Percentiles rank a stretch among this genome's conserved stretches.
These are phyloP conservation scores for Tetrapisispora fleetii DNA, from an alignment of 805 yeast species.

Conservation along the genomic window DNA sequence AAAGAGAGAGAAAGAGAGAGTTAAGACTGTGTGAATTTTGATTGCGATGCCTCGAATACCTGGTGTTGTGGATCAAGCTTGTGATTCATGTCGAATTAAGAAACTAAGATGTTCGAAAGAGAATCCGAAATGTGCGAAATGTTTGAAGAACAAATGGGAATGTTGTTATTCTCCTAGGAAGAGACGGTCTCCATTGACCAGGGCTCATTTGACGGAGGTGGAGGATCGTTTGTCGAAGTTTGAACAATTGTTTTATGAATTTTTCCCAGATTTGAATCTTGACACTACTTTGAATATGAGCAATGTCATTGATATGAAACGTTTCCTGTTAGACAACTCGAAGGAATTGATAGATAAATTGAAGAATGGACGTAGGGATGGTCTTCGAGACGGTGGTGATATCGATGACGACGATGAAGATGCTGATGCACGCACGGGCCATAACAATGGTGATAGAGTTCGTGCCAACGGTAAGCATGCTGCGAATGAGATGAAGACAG, in stretches of 20 bases:
- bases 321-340: neutral
- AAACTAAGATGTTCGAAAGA: conserved; percentile 76
- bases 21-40: no score
- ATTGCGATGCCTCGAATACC: conserved; percentile 1
- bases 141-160: conserved; percentile 60
- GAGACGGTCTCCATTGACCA: conserved; percentile 69
- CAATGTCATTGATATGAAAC: conserved; percentile 6
- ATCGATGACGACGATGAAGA: no score
- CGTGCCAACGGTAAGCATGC: neutral
- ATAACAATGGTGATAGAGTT: neutral
- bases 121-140: conserved; percentile 65
- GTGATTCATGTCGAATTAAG: conserved; percentile 76
- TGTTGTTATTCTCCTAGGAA: conserved; percentile 73
- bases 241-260: conserved; percentile 35
- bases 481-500: neutral
- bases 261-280: conserved; percentile 40
- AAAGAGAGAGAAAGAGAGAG: no score
- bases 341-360: neutral
- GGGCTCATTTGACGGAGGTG: conserved; percentile 70
- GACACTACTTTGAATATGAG: conserved; percentile 26
- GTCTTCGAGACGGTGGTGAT: neutral
- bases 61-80: conserved; percentile 27
- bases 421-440: no score
- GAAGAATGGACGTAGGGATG: neutral
- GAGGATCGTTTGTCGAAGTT: conserved; percentile 46